Evolutionary conservation across 345 rosid species (phyloP), one percentile per base, ranked within the genome.

Genomic region (Eucalyptus cloeziana): DNA sequence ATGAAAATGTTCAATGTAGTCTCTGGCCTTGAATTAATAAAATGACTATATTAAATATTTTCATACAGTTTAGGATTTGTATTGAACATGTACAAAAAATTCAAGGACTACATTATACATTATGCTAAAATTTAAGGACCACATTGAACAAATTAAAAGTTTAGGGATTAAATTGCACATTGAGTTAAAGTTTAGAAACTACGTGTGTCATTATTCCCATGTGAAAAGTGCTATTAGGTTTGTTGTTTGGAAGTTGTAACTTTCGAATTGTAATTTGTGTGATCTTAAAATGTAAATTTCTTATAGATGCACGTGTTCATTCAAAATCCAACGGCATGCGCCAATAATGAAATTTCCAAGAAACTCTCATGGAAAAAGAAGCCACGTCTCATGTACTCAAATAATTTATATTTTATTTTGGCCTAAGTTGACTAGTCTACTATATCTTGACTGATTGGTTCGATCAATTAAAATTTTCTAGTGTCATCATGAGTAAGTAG

Each of bases 121-220:
- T 52, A 19, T 52, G 25, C 4, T 52, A 19, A 52, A 52, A 10
- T 52, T 52, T 7, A 52, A 19, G 4, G 10, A 52, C 0, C 0
- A 0, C 58, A 52, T 52, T 52, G 4, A 52, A 52, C 1, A 52
- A 52, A 52, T 52, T 52, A 52, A 52, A 19, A 52, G 0, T 52
- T 52, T 52, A 19, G 0, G 4, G 0, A 52, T 0, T 0, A 52
- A 52, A 7, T 52, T 52, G 2, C 2, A 19, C 25, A 52, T 52
- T 7, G 2, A 3, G 10, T 2, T 7, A 52, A 52, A 52, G 25
- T 52, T 21, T 52, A 52, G 0, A 52, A 10, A 52, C 0, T 7
- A 4, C 19, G 0, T 52, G 0, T 52, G 58, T 52, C 22, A 52
- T 19, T 52, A 52, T 52, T 19, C 4, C 25, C 58, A 2, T 52